Base-by-base conservation (phyloP, 805 yeast species). In the Zygoascus bituminiphila region DNA sequence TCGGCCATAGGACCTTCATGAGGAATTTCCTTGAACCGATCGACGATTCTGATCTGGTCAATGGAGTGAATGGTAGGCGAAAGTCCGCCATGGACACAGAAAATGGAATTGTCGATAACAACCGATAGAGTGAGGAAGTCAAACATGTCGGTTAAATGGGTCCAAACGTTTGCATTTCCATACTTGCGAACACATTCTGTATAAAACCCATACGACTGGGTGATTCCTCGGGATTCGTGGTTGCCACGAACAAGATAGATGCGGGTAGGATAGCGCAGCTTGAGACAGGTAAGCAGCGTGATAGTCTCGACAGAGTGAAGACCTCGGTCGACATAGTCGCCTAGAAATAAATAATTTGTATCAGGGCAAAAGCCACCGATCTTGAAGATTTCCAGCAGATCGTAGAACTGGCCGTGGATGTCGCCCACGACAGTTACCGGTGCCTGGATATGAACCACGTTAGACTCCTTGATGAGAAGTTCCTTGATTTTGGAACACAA, bases 1-100 rank as follows among this genome's bases (percentile, higher is more conserved):
- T 93, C 99, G 1, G 98, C 98, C 97, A 93, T 93, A 14, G 97
- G 95, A 0, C 99, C 99, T 63, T 93, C 98, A 58, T 94, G 98
- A 0, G 99, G 99, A 10, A 94, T 88, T 63, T 93, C 99, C 55
- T 82, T 78, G 62, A 88, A 91, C 51, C 99, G 65, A 65, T 93
- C 98, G 7, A 94, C 82, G 14, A 93, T 81, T 54, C 84, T 74
- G 45, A 93, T 87, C 55, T 94, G 97, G 62, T 93, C 97, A 20
- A 93, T 75, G 6, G 93, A 85, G 61, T 91, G 98, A 42, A 95
- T 87, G 54, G 88, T 86, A 0, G 99, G 99, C 4, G 96, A 86
- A 5, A 93, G 68, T 0, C 98, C 98, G 4, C 99, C 99, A 62
- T 93, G 99, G 4, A 91, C 91, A 57, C 98, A 94, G 64, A 93